phyloP scores from a whole-genome alignment of 768 basidiomycete species.

The Trametes villosa region DNA sequence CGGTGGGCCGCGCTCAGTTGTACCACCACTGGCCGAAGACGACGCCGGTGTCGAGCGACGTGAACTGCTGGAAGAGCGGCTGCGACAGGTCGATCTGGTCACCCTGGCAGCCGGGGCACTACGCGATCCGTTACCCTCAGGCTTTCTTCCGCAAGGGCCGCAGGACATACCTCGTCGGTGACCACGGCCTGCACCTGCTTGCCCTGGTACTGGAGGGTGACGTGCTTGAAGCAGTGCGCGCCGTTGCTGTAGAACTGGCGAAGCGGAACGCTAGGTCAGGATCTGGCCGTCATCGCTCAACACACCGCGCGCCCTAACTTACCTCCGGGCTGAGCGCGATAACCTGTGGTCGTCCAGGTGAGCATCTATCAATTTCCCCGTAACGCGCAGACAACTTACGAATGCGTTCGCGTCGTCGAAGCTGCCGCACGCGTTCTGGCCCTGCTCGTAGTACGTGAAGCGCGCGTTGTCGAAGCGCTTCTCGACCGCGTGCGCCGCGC shows the following conservation, averaged over 20 bases:
- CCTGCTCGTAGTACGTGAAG: slow-evolving; percentile 30
- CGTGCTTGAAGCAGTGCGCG: slow-evolving; percentile 59
- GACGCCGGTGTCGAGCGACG: slow-evolving; percentile 49
- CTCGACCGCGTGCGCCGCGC: background rate
- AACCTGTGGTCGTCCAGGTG: slow-evolving; percentile 41
- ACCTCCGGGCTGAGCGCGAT: slow-evolving; percentile 49
- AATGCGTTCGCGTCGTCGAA: slow-evolving; percentile 21
- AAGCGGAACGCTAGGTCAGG: background rate
- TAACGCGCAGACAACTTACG: slow-evolving; percentile 15
- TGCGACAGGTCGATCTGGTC: slow-evolving; percentile 69
- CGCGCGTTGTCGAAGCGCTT: slow-evolving; percentile 18
- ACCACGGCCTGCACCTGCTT: slow-evolving; percentile 61
- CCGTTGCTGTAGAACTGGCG: slow-evolving; percentile 60
- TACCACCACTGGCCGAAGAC: slow-evolving; percentile 67
- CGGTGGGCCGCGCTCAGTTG: slow-evolving; percentile 23
- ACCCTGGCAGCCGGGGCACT: slow-evolving; percentile 71
- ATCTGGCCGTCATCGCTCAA: background rate
- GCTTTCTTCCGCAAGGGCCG: background rate
- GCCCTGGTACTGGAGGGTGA: slow-evolving; percentile 65
- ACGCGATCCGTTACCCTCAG: background rate
- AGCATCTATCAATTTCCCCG: background rate
- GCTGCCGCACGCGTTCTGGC: slow-evolving; percentile 29
- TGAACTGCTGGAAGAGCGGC: slow-evolving; percentile 70
- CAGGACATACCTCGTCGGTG: slow-evolving; percentile 54
- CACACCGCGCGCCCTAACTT: slow-evolving; percentile 6